phyloP scores from a whole-genome alignment of 2,329 filamentous ascomycete species.

The Penicillium freii region DNA sequence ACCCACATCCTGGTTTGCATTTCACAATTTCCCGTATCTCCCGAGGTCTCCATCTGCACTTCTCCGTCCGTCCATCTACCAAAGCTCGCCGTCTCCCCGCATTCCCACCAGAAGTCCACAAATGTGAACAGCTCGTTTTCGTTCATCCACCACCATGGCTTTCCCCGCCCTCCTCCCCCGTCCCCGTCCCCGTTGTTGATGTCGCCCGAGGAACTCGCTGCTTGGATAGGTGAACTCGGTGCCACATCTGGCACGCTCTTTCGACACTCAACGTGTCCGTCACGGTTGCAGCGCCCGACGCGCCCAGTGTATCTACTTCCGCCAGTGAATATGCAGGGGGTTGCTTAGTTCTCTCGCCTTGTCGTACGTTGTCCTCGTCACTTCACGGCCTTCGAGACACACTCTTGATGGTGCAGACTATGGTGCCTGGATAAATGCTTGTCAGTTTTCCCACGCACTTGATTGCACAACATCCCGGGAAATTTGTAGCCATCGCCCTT shows the following conservation, averaged over 20 bases:
- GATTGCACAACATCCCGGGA: not conserved
- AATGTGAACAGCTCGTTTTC: not conserved
- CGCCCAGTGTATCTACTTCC: not conserved
- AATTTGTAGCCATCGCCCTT: not conserved
- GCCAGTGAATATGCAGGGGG: no score
- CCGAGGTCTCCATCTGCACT: not conserved
- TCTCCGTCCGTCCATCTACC: not conserved
- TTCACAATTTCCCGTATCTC: not conserved
- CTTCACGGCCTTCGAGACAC: not conserved
- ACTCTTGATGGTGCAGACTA: not conserved
- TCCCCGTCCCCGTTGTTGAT: not conserved
- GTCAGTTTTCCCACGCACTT: not conserved
- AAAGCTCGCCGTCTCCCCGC: not conserved
- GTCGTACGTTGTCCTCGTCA: not conserved
- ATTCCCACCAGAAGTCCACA: not conserved
- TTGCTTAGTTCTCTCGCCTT: not conserved
- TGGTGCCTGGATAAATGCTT: not conserved
- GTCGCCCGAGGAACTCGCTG: not conserved
- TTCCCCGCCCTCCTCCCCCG: not conserved
- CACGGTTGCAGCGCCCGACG: not conserved
- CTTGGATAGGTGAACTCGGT: not conserved
- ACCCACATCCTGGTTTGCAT: no score
- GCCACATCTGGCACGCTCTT: not conserved
- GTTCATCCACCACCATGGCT: not conserved
- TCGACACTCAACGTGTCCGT: not conserved